Evolutionary conservation across 176 grass and related monocot genomes (phyloP).

Genomic region (Carex pumila): DNA sequence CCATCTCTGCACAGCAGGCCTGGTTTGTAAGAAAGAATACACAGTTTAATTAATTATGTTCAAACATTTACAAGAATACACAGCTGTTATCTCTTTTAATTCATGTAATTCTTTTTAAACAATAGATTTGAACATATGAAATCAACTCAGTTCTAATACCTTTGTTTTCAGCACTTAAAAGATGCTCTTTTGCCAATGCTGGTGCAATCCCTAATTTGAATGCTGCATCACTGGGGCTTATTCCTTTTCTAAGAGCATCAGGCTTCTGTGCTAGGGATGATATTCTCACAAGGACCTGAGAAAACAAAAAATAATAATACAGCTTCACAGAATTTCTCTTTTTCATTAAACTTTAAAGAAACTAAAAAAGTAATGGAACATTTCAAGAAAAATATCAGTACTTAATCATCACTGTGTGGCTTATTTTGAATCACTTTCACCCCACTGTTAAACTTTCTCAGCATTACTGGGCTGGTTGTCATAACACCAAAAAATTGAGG

Average conservation of each 20-base stretch:
- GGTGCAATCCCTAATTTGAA: constrained; percentile 93
- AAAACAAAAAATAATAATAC: constrained; percentile 1
- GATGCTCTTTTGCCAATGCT: constrained; percentile 91
- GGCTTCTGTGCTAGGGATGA: constrained; percentile 65
- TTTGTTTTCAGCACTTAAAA: constrained; percentile 94
- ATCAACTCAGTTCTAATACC: constrained; percentile 26
- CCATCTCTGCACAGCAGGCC: constrained; percentile 85
- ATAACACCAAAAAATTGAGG: constrained; percentile 45
- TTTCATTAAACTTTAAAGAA: neutral
- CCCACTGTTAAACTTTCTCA: constrained; percentile 95
- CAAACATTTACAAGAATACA: neutral
- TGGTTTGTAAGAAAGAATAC: constrained; percentile 23
- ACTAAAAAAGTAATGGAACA: neutral
- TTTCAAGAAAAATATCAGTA: constrained; percentile 18
- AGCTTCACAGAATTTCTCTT: constrained; percentile 4
- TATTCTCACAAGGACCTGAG: constrained; percentile 83
- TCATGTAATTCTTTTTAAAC: neutral
- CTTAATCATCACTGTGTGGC: constrained; percentile 93
- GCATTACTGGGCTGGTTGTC: constrained; percentile 66
- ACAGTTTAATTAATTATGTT: neutral
- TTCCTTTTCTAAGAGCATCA: constrained; percentile 73
- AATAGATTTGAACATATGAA: neutral
- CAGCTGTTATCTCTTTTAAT: neutral
- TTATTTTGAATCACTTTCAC: constrained; percentile 99
- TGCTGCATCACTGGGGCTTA: constrained; percentile 91